These are phyloP conservation scores for Trametes meyenii DNA, from an alignment of 768 basidiomycete species.

Conservation along the genomic window DNA sequence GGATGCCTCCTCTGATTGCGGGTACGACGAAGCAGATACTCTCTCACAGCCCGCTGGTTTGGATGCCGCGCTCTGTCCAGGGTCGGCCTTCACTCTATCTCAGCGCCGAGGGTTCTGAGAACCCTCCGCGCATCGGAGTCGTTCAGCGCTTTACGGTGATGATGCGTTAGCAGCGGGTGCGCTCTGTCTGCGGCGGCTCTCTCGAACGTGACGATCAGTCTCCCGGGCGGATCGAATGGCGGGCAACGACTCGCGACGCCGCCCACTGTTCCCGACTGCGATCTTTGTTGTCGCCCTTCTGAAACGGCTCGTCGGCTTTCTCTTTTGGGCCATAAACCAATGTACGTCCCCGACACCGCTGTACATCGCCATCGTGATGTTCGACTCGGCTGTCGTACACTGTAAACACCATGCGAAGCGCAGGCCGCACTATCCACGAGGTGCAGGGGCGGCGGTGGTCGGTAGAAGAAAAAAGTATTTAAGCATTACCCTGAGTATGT, in stretches of 20 bases:
- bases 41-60: too few species aligned
- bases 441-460: too few species aligned
- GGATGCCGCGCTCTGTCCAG: too few species aligned
- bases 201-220: not conserved
- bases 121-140: constrained; percentile 2
- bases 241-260: not conserved
- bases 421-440: not conserved
- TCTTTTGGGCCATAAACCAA: not conserved
- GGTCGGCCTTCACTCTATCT: too few species aligned
- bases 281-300: not conserved
- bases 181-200: not conserved
- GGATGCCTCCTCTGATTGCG: too few species aligned
- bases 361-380: not conserved
- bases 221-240: not conserved
- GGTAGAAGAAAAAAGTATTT: not conserved
- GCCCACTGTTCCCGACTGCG: not conserved
- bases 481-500: not conserved
- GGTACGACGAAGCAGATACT: too few species aligned
- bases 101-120: too few species aligned
- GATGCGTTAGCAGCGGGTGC: not conserved
- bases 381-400: not conserved
- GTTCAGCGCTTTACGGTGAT: not conserved
- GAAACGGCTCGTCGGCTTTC: not conserved
- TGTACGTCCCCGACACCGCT: not conserved
- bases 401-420: not conserved